phyloP scores from a whole-genome alignment of 257 asterid genomes.

The Solanum pimpinellifolium region DNA sequence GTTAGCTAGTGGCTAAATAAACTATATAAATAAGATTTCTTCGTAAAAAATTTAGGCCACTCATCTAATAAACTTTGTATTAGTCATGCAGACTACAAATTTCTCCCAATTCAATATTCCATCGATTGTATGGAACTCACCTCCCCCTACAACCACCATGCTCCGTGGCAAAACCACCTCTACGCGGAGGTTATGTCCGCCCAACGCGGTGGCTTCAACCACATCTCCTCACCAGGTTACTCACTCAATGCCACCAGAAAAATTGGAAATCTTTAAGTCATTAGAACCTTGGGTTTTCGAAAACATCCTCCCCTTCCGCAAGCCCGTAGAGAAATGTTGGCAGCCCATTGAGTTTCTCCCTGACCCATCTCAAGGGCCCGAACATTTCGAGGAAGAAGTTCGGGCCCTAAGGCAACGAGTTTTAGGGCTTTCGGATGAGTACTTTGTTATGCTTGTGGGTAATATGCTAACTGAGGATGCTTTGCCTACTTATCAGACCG shows the following conservation, averaged over 20 bases:
- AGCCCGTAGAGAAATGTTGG: constrained; percentile 27
- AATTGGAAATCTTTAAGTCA: constrained; percentile 14
- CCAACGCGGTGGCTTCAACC: neutral
- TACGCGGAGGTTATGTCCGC: neutral
- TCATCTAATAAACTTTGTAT: neutral
- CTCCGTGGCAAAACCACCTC: neutral
- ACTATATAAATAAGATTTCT: neutral
- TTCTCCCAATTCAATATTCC: neutral
- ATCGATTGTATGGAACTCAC: neutral
- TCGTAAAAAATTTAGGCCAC: neutral
- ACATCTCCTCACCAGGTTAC: neutral
- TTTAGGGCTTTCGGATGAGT: constrained; percentile 17
- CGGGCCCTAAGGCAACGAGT: constrained; percentile 14
- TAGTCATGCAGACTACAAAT: constrained; percentile 5
- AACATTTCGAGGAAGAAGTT: constrained; percentile 7
- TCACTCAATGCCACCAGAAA: constrained; percentile 21
- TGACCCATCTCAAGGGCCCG: constrained; percentile 3
- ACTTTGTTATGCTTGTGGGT: constrained; percentile 25
- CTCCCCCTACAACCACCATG: neutral
- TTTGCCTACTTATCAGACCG: constrained; percentile 22
- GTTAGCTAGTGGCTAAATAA: neutral
- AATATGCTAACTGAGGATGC: constrained; percentile 24
- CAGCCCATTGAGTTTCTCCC: constrained; percentile 30
- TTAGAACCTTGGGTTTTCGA: constrained; percentile 27
- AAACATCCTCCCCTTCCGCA: constrained; percentile 5